phyloP scores from a whole-genome alignment of 2,329 filamentous ascomycete genomes.

The Rhinocladiella similis region DNA sequence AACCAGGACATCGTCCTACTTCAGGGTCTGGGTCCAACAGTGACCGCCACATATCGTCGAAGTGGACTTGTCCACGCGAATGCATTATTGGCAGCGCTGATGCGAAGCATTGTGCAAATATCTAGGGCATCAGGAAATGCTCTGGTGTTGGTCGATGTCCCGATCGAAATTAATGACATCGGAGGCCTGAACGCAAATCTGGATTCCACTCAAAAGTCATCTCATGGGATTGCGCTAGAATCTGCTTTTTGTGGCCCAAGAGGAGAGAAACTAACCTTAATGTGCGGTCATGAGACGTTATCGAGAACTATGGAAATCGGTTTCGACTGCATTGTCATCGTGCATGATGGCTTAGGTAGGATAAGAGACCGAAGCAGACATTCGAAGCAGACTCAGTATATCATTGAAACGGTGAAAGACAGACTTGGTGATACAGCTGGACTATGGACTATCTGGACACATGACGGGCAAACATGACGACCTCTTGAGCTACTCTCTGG shows the following conservation, averaged over 20 bases:
- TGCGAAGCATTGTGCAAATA: conserved; percentile 17
- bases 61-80: conserved; percentile 21
- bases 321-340: conserved; percentile 20
- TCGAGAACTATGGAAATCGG: conserved; percentile 10
- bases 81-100: conserved; percentile 16
- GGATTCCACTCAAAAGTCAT: not conserved
- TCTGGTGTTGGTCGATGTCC: conserved; percentile 14
- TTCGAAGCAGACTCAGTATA: not conserved
- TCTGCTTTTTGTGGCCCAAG: conserved; percentile 15
- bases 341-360: conserved; percentile 18
- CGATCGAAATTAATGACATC: conserved; percentile 3
- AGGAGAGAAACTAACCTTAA: conserved; percentile 13
- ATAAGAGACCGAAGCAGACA: not conserved
- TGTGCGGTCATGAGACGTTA: conserved; percentile 13
- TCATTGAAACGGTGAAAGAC: conserved; percentile 26
- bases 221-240: conserved; percentile 7
- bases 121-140: conserved; percentile 7
- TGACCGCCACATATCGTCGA: conserved; percentile 18
- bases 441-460: conserved; percentile 15
- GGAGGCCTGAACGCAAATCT: not conserved
- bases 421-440: conserved; percentile 16
- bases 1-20: conserved; percentile 16
- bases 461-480: not conserved
- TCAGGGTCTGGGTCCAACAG: conserved; percentile 11
- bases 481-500: not conserved